Evolutionary conservation across 106 monocot species (phyloP), one percentile per base, ranked within the genome.

Genomic region (Dendrobium officinale): DNA sequence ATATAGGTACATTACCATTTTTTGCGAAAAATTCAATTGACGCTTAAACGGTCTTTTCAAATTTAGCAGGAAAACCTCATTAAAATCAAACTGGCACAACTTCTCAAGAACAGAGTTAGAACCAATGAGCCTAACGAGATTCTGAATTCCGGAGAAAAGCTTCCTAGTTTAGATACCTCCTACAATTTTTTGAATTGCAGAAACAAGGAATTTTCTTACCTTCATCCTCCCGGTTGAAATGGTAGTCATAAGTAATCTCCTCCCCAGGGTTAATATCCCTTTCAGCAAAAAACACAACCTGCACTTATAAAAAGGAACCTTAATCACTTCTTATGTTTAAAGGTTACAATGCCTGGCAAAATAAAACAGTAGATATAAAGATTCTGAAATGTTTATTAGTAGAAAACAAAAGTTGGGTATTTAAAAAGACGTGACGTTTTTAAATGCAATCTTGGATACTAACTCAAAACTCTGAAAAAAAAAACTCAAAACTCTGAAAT

Each of bases 201-300:
- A 94, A 98, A 80, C 97, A 98, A 4, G 92, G 94, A 66, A 98
- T 94, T 70, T 91, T 98, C 74, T 94, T 78, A 20, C 94, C 97
- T 90, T 98, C 94, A 77, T 98, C 94, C 78, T 98, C 97, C 22
- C 81, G 85, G 79, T 92, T 98, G 55, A 98, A 98, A 84, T 98
- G 90, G 66, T 98, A 98, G 33, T 98, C 97, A 26, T 98, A 98
- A 6, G 97, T 94, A 37, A 98, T 91, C 84, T 98, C 97, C 78
- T 98, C 97, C 40, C 97, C 97, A 9, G 97, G 92, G 37, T 92
- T 86, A 82, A 98, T 92, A 72, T 98, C 92, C 78, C 97, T 92
- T 81, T 88, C 91, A 1, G 97, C 97, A 67, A 95, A 92, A 89
- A 98, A 98, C 31, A 98, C 86, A 16, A 98, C 96, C 95, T 95